A percentile compares a stretch with the other conserved stretches of the same genome.
Conservation (phyloP, 2,329 filamentous ascomycete species). For the Colletotrichum spaethianum region DNA sequence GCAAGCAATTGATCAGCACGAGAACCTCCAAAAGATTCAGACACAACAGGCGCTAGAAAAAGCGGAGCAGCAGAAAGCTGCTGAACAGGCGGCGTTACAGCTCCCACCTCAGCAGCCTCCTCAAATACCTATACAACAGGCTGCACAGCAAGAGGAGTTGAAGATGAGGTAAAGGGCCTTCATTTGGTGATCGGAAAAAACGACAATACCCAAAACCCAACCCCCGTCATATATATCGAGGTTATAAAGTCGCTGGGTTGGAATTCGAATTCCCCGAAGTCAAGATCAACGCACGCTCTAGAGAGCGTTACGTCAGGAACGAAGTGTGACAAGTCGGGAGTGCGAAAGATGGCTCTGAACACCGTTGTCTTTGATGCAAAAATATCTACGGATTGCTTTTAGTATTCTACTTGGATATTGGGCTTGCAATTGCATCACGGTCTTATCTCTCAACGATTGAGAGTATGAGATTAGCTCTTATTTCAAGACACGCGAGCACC, state of each 20-base stretch:
- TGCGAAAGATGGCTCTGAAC: neutral
- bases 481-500: neutral
- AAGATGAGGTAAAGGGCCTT: slow-evolving; percentile 9
- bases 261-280: too few relatives aligned
- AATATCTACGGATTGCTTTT: neutral
- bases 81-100: neutral
- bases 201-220: neutral
- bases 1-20: slow-evolving; percentile 56
- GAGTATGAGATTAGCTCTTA: neutral
- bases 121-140: neutral
- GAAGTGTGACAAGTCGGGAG: neutral
- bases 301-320: neutral
- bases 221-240: neutral
- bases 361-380: neutral
- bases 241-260: too few relatives aligned
- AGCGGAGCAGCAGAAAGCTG: slow-evolving; percentile 47
- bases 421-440: neutral
- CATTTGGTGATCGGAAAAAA: too few relatives aligned
- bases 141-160: slow-evolving; percentile 16
- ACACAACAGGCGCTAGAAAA: slow-evolving; percentile 49
- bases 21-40: slow-evolving; percentile 44
- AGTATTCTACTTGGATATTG: neutral
- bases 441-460: neutral
- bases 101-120: slow-evolving; percentile 16
- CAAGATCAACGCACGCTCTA: neutral